Base-by-base conservation (phyloP, 2,329 filamentous ascomycete genomes). In the Aspergillus candidus region DNA sequence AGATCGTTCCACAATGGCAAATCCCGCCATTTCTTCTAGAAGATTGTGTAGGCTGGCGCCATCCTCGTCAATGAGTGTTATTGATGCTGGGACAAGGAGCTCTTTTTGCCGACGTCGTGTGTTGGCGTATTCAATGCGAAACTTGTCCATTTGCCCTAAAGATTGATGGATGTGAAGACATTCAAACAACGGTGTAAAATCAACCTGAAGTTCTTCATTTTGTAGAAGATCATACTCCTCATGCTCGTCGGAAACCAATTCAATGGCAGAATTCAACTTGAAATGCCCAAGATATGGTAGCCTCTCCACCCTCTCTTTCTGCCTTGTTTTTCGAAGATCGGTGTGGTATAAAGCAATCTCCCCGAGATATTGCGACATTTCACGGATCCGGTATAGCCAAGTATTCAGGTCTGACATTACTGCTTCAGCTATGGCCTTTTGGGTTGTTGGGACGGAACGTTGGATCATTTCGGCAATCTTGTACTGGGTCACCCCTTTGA, bases 341-440 rank as follows among this genome's bases (percentile, higher is more conserved):
- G 93, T 98, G 60, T 97, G 89, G 60, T 94, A 97, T 62, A 98
- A 94, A 4, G 93, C 90, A 6, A 98, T 88, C 64, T 98, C 93
- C 4, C 93, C 93, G 6, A 98, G 72, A 51, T 95, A 96, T 56
- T 96, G 91, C 1, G 93, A 96, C 13, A 89, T 94, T 66, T 98
- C 93, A 57, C 93, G 83, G 51, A 98, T 94, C 15, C 88, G 83
- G 60, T 86, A 98, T 8, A 98, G 75, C 93, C 93, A 98, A 1
- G 89, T 96, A 61, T 97, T 97, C 43, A 98, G 71, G 67, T 98
- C 93, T 2, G 81, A 86, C 88, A 97, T 97, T 54, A 98, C 93
- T 11, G 90, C 89, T 67, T 97, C 91, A 4, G 91, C 91, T 44
- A 98, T 96, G 40, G 88, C 82, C 59, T 88, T 89, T 59, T 95